Percentiles rank a stretch among this genome's conserved stretches.
phyloP scores from a whole-genome alignment of 768 basidiomycete genomes.

The Rhodosporidiobolus odoratus region DNA sequence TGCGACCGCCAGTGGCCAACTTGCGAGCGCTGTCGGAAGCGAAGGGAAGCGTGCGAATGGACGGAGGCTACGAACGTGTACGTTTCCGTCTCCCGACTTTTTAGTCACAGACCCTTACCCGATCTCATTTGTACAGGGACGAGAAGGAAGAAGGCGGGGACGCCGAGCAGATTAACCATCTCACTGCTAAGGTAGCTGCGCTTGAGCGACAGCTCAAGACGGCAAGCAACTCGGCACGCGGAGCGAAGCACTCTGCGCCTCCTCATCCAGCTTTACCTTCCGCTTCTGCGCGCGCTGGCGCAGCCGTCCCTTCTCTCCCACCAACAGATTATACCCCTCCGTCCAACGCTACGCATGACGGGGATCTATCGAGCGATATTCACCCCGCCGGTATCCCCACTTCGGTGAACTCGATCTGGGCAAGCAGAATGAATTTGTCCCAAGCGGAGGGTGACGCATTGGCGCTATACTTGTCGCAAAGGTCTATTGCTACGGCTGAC shows the following conservation, averaged over 20 bases:
- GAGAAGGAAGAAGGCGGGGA: conserved; percentile 32
- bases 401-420: conserved; percentile 1
- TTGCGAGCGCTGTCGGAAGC: conserved; percentile 21
- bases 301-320: too few relatives aligned
- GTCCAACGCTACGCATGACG: too few relatives aligned
- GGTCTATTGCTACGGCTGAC: neutral
- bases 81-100: neutral
- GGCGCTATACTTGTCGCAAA: neutral
- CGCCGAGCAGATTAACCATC: conserved; percentile 12
- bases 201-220: conserved; percentile 30
- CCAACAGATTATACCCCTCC: too few relatives aligned
- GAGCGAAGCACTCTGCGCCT: too few relatives aligned
- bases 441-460: conserved; percentile 2
- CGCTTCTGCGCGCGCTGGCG: neutral
- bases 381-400: neutral
- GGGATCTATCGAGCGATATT: too few relatives aligned
- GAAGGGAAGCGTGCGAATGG: conserved; percentile 20
- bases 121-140: neutral
- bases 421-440: neutral
- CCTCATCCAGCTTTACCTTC: too few relatives aligned
- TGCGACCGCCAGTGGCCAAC: conserved; percentile 25
- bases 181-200: conserved; percentile 13
- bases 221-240: neutral
- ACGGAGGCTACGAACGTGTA: conserved; percentile 10
- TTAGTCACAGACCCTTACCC: neutral